Evolutionary conservation across 1,284 basidiomycete species (phyloP), one percentile per base, ranked within the genome.

Genomic region (Cutaneotrichosporon cyanovorans): DNA sequence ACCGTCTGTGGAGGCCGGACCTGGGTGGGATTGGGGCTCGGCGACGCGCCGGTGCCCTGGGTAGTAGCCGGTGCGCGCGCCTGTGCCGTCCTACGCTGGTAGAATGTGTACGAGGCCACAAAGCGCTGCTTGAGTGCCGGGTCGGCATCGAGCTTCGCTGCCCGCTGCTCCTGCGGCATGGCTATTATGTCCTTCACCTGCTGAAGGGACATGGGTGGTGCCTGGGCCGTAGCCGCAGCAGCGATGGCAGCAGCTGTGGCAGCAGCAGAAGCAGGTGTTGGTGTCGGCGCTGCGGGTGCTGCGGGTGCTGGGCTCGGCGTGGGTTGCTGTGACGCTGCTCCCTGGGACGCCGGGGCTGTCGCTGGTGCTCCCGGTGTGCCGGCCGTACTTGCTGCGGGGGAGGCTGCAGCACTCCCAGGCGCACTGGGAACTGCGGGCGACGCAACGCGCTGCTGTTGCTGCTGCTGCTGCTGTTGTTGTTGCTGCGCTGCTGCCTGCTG

Each of bases 101-200:
- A 54, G 48, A 42, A 54, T 18, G 39, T 25, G 40, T 42, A 42
- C 4, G 34, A 18, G 19, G 28, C 8, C 2, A 38, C 14, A 36
- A 47, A 47, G 4, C 46, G 40, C 9, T 20, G 25, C 22, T 47
- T 47, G 5, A 47, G 30, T 12, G 19, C 35, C 1, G 42, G 43
- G n/a, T 47, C 18, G 5, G 46, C 20, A 21, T 43, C 46, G 19
- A 48, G 37, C 28, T 25, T 42, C 21, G 42, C 41, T 18, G 40
- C 42, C 11, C 46, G 37, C 25, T 33, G n/a, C 5, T 43, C 46
- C 20, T 22, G 25, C n/a, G 42, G 39, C 22, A 52, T 12, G 6
- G 18, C 22, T 18, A 50, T 37, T 12, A 51, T 21, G 11, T 50
- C 52, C 33, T 37, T 41, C 21, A 54, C 46, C 20, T 50, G 43